Base-by-base conservation (phyloP, 1,284 basidiomycete genomes). In the Sporisorium scitamineum region DNA sequence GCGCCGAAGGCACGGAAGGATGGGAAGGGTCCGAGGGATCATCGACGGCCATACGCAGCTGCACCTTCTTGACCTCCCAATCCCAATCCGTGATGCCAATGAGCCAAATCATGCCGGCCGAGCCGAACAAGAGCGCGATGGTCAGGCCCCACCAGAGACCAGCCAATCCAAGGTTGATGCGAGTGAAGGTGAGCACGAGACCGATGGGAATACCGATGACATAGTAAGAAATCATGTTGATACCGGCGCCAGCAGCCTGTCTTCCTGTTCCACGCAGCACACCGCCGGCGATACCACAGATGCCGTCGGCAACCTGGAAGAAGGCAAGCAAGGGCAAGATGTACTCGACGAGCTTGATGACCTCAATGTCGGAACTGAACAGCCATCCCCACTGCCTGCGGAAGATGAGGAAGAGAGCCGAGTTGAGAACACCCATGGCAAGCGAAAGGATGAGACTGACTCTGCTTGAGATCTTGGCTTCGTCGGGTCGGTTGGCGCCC, bases 341-440 rank as follows among this genome's bases (percentile, higher is more conserved):
- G 0, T 88, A 85, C 5, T 92, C 90, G 24, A 94, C 92, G 16
- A 93, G 87, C 5, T 74, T 61, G 32, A 91, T 88, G 6, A 93
- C 92, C 77, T 86, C 90, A 90, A 90, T 88, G 86, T 96, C 94
- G 60, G 90, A 87, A 80, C 94, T 96, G 88, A 96, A 97, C 26
- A 95, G 85, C 80, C 91, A 90, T 3, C 89, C 94, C 92, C 93
- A 94, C 5, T 87, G 87, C 37, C 90, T 85, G 7, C 92, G 88
- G 88, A 94, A 93, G 14, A 89, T 84, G 73, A 94, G 79, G 84
- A 93, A 92, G 84, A 93, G 87, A 0, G 88, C 81, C 70, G 92
- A 93, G 77, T 82, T 86, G 41, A 86, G 32, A 0, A 77, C 70
- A 14, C 67, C 58, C 42, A 66, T 69, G 22, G 41, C 68, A 32